Percentiles rank a stretch among this genome's conserved stretches.
phyloP scores from a whole-genome alignment of 2,329 filamentous ascomycete species.

The Sphaceloma murrayae region DNA sequence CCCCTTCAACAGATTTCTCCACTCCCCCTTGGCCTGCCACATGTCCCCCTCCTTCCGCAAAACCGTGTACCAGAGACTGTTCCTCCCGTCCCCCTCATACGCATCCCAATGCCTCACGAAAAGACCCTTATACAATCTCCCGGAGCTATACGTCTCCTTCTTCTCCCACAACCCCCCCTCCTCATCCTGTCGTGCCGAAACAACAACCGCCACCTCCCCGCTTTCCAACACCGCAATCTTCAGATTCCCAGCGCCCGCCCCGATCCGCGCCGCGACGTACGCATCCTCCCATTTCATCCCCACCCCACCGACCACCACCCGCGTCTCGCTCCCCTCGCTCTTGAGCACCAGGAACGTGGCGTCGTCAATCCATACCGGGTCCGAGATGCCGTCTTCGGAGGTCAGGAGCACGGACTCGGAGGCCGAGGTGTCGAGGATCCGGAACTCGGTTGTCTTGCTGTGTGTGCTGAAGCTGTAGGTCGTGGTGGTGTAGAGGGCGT shows the following conservation, averaged over 20 bases:
- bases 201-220: constrained; percentile 36
- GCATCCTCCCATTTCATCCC: constrained; percentile 19
- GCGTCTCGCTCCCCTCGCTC: constrained; percentile 29
- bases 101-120: constrained; percentile 48
- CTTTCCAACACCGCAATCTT: constrained; percentile 34
- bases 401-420: constrained; percentile 58
- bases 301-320: constrained; percentile 27
- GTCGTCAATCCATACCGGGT: constrained; percentile 67
- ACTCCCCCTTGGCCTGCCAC: constrained; percentile 22
- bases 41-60: constrained; percentile 36
- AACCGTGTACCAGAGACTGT: constrained; percentile 63
- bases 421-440: constrained; percentile 58
- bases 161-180: constrained; percentile 54
- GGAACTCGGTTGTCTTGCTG: constrained; percentile 56
- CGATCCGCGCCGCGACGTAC: constrained; percentile 36
- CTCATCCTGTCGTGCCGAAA: constrained; percentile 54
- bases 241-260: constrained; percentile 41
- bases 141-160: constrained; percentile 39
- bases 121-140: constrained; percentile 41
- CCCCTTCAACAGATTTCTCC: constrained; percentile 53
- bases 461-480: constrained; percentile 75
- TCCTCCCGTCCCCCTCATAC: constrained; percentile 56
- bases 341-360: constrained; percentile 48
- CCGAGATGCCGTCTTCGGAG: constrained; percentile 54
- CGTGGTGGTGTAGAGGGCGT: constrained; percentile 58